phyloP scores from a whole-genome alignment of 2,329 filamentous ascomycete genomes.

The Penicillium sp. region DNA sequence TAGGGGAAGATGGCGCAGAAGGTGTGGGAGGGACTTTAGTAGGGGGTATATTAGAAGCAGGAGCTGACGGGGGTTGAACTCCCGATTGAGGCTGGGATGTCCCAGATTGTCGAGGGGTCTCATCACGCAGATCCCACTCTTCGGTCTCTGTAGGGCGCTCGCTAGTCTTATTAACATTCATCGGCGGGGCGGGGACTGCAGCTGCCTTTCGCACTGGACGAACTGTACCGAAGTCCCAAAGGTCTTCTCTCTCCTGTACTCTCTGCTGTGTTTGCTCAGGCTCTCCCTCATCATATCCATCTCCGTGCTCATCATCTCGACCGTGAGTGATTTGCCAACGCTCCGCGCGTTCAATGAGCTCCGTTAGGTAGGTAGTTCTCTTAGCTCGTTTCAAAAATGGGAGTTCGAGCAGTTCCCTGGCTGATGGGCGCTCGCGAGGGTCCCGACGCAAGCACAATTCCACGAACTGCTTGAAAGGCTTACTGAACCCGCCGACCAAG shows the following conservation, averaged over 20 bases:
- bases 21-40: conserved; percentile 56
- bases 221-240: conserved; percentile 98
- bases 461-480: conserved; percentile 78
- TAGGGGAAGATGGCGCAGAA: conserved; percentile 50
- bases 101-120: conserved; percentile 26
- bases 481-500: conserved; percentile 76
- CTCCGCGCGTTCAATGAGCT: conserved; percentile 86
- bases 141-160: conserved; percentile 54
- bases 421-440: conserved; percentile 80
- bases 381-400: conserved; percentile 88
- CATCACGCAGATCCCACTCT: conserved; percentile 33
- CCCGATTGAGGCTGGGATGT: conserved; percentile 48
- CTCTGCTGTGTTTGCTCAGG: conserved; percentile 36
- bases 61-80: conserved; percentile 53
- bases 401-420: conserved; percentile 81
- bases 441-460: conserved; percentile 83
- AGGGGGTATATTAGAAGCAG: conserved; percentile 48
- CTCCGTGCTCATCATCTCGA: conserved; percentile 55
- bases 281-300: conserved; percentile 61
- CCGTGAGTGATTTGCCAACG: conserved; percentile 74
- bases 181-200: conserved; percentile 59
- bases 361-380: conserved; percentile 93
- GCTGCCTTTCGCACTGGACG: conserved; percentile 65
- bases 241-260: conserved; percentile 65
- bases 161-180: conserved; percentile 81